Conservation (phyloP, 148 eudicot species). For the Heliamphora exappendiculata region DNA sequence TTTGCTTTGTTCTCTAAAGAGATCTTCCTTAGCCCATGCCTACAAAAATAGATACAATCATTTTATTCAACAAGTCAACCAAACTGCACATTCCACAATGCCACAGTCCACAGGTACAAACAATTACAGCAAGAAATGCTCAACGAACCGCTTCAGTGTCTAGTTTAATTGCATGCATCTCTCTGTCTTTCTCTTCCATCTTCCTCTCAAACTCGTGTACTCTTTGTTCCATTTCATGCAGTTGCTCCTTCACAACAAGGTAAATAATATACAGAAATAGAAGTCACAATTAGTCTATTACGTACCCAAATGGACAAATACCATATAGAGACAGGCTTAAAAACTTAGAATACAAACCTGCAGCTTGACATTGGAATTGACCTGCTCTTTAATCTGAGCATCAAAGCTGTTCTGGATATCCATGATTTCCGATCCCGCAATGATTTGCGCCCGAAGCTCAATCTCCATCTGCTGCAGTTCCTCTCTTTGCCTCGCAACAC, state of each 20-base stretch:
- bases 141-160: constrained; percentile 75
- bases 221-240: constrained; percentile 62
- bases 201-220: constrained; percentile 66
- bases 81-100: not conserved
- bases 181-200: constrained; percentile 76
- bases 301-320: not conserved
- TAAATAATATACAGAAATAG: not conserved
- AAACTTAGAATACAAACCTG: constrained; percentile 41
- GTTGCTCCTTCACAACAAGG: constrained; percentile 58
- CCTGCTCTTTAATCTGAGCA: constrained; percentile 57
- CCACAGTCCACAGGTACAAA: not conserved
- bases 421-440: constrained; percentile 58
- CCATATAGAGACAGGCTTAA: not conserved
- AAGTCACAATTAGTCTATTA: not conserved
- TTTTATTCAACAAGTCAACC: not conserved
- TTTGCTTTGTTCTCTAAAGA: constrained; percentile 78
- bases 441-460: constrained; percentile 64
- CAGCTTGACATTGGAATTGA: constrained; percentile 45
- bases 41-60: constrained; percentile 18
- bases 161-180: constrained; percentile 73
- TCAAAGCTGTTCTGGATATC: constrained; percentile 56
- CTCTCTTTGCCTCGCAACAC: constrained; percentile 52
- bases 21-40: constrained; percentile 99
- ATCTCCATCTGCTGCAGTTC: constrained; percentile 77
- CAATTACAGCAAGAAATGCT: not conserved